Base-by-base conservation (phyloP, 495 filamentous ascomycete species). In the Stereocaulon alpinum region DNA sequence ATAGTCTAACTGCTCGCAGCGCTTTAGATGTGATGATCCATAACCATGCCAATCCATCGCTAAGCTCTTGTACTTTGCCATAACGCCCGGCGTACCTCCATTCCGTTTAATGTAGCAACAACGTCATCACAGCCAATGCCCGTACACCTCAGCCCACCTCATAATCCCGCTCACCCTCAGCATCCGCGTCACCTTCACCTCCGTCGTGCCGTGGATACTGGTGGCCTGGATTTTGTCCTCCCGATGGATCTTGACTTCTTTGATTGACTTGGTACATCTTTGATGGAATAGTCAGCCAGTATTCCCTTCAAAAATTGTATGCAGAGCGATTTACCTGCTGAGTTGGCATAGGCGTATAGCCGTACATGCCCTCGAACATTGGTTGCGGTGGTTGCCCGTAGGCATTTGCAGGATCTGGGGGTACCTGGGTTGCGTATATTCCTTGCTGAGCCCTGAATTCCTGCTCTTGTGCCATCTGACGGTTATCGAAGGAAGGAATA, bases 351-450 rank as follows among this genome's bases (percentile, higher is more conserved):
- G 82, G 77, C 40, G 85, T 80, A 71, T 89, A 93, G 37, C 80
- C 80, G 73, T 96, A 96, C 79, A 96, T 95, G 55, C 77, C 79
- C 63, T 91, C 88, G 68, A 92, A 96, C 81, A 96, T 93, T 64
- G 83, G 84, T 45, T 82, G 78, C 65, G 84, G 84, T 42, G 84
- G 82, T 56, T 91, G 86, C 43, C 82, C 86, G 69, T 92, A 91
- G 29, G 80, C 77, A 42, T 79, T 79, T 37, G 80, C 76, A 7
- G 85, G 85, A 50, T 86, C 85, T 27, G 82, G 74, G 63, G 86
- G 88, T 34, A 89, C 87, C 52, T 88, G 82, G 15, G 80, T 80
- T 12, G 83, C 76, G 71, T 95, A 96, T 81, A 96, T 89, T 50
- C 77, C 75, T 43, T 80, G 83, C 66, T 82, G 82, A 52, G 81